Conservation (phyloP, 2,329 filamentous ascomycete species). For the Clarireedia homoeocarpa region DNA sequence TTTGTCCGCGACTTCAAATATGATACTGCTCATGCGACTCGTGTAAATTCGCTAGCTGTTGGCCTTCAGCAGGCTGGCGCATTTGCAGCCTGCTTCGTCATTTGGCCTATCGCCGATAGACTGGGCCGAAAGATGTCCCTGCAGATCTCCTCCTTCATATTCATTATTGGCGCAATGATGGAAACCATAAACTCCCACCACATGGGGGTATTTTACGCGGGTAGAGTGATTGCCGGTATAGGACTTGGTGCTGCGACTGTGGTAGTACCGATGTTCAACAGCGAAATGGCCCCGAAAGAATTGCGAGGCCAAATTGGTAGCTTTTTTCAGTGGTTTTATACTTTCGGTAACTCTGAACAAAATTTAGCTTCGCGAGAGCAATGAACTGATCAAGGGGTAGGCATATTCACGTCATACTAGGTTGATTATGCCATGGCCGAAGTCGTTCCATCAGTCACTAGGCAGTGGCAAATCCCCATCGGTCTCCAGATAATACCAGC, state of each 20-base stretch:
- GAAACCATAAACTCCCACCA: constrained; percentile 39
- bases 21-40: constrained; percentile 32
- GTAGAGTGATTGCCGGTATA: constrained; percentile 39
- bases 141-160: constrained; percentile 32
- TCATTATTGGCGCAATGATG: constrained; percentile 31
- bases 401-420: constrained; percentile 29
- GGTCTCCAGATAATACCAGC: constrained; percentile 37
- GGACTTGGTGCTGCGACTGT: constrained; percentile 39
- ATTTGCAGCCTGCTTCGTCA: constrained; percentile 41
- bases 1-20: constrained; percentile 38
- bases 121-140: constrained; percentile 36
- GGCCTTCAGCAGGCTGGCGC: constrained; percentile 44
- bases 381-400: background rate
- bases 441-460: constrained; percentile 31
- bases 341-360: constrained; percentile 27
- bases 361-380: rapidly evolving
- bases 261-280: constrained; percentile 36
- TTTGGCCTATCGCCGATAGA: constrained; percentile 41
- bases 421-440: constrained; percentile 40
- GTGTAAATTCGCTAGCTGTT: constrained; percentile 38
- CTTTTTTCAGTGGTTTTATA: constrained; percentile 33
- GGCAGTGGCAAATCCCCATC: constrained; percentile 44
- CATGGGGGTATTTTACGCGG: constrained; percentile 34
- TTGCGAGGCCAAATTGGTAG: constrained; percentile 1
- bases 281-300: constrained; percentile 34